These are phyloP conservation scores for Saccharomyces cerevisiae DNA, from an alignment of 805 yeast genomes.

Conservation along the genomic window DNA sequence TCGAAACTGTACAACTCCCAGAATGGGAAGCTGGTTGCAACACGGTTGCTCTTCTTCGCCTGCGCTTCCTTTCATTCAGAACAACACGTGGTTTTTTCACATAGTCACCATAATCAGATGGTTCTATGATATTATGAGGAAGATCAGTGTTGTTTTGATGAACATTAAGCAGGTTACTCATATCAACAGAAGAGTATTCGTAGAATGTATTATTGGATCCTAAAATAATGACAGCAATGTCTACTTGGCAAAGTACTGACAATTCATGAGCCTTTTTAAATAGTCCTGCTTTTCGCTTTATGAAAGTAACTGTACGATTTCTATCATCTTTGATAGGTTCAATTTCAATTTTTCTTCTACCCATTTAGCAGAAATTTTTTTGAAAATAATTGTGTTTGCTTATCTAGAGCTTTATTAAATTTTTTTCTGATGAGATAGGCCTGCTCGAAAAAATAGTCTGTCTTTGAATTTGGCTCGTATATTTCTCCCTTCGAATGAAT, in stretches of 20 bases:
- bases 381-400: neutral
- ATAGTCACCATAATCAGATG: constrained; percentile 60
- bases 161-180: constrained; percentile 40
- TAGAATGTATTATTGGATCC: constrained; percentile 78
- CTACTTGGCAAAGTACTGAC: constrained; percentile 86
- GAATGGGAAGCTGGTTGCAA: neutral
- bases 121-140: constrained; percentile 54
- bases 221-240: constrained; percentile 79
- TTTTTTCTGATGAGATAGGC: neutral
- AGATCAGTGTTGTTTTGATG: constrained; percentile 28
- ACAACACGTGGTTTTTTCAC: constrained; percentile 27
- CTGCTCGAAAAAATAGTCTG: neutral
- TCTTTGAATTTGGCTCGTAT: neutral
- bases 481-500: neutral
- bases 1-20: neutral
- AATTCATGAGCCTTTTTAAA: constrained; percentile 59
- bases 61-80: constrained; percentile 6
- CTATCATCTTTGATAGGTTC: constrained; percentile 87
- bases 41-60: neutral
- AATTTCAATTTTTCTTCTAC: constrained; percentile 92
- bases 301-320: constrained; percentile 61
- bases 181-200: constrained; percentile 71
- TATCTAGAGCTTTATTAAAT: neutral
- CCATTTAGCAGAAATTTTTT: constrained; percentile 45
- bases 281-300: constrained; percentile 88